A percentile compares a stretch with the other conserved stretches of the same genome.
phyloP scores from a whole-genome alignment of 768 basidiomycete genomes.

The Rhodocollybia butyracea region DNA sequence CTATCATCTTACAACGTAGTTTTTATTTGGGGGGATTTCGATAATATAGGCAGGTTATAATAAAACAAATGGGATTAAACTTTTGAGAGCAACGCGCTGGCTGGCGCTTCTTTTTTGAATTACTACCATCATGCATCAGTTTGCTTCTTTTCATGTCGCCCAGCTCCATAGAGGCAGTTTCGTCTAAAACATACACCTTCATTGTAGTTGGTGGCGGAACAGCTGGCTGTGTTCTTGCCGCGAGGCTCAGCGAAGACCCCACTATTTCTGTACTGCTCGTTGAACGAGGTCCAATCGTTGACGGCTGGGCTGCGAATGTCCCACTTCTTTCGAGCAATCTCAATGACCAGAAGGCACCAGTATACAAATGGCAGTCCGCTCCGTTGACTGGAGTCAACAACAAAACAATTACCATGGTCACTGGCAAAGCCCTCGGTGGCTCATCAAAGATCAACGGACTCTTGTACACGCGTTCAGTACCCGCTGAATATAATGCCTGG shows the following conservation, averaged over 20 bases:
- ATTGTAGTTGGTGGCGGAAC: constrained; percentile 26
- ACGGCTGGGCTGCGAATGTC: constrained; percentile 27
- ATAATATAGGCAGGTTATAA: no score
- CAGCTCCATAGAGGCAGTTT: neutral
- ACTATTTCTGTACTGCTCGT: constrained; percentile 27
- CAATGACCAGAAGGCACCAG: constrained; percentile 14
- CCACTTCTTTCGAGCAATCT: constrained; percentile 30
- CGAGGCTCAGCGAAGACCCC: constrained; percentile 31
- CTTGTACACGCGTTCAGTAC: constrained; percentile 23
- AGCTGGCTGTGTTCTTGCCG: constrained; percentile 36
- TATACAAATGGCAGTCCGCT: constrained; percentile 14
- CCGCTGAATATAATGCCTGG: constrained; percentile 29
- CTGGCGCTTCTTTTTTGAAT: no score
- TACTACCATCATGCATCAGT: no score
- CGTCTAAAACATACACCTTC: neutral
- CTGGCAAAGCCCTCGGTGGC: constrained; percentile 28
- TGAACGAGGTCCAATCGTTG: constrained; percentile 28
- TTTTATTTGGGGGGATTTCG: no score
- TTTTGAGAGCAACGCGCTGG: no score
- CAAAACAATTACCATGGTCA: constrained; percentile 14
- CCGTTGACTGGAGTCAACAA: constrained; percentile 12
- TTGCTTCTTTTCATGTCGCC: neutral
- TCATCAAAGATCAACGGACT: constrained; percentile 25
- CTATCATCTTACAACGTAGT: no score
- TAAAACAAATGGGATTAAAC: no score